Evolutionary conservation across 2,329 filamentous ascomycete genomes (phyloP).

Genomic region (Emericellopsis atlantica): DNA sequence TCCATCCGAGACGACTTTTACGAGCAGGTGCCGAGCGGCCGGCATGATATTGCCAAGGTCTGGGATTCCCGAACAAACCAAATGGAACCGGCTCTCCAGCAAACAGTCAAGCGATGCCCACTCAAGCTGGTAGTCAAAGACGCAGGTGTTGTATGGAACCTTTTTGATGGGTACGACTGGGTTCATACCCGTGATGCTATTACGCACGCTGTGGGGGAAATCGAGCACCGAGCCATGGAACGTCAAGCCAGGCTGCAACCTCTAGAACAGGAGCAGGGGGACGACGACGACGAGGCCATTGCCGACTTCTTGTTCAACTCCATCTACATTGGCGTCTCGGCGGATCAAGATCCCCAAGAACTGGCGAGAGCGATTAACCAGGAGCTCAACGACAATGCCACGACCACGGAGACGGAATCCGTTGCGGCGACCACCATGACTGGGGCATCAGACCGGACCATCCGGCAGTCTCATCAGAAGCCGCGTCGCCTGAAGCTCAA

Average conservation of each 20-base stretch:
- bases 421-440: slow-evolving; percentile 65
- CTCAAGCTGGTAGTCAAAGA: slow-evolving; percentile 70
- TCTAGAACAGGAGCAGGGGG: slow-evolving; percentile 48
- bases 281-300: slow-evolving; percentile 77
- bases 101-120: slow-evolving; percentile 53
- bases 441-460: slow-evolving; percentile 38
- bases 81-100: slow-evolving; percentile 54
- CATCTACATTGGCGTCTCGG: slow-evolving; percentile 88
- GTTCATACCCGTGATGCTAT: slow-evolving; percentile 75
- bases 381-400: slow-evolving; percentile 72
- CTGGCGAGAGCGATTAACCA: slow-evolving; percentile 76
- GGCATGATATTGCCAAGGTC: slow-evolving; percentile 50
- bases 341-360: slow-evolving; percentile 73
- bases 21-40: slow-evolving; percentile 37
- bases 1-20: slow-evolving; percentile 73
- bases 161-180: slow-evolving; percentile 98
- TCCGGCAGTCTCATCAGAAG: slow-evolving; percentile 24
- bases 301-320: slow-evolving; percentile 97
- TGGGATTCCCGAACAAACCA: slow-evolving; percentile 72
- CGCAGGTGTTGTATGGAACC: slow-evolving; percentile 91
- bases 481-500: slow-evolving; percentile 60
- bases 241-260: slow-evolving; percentile 46
- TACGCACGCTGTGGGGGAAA: slow-evolving; percentile 73
- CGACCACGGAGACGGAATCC: slow-evolving; percentile 65
- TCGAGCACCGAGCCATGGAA: slow-evolving; percentile 73